Conservation (phyloP, 306 rosid genomes). For the Trifolium dubium region DNA sequence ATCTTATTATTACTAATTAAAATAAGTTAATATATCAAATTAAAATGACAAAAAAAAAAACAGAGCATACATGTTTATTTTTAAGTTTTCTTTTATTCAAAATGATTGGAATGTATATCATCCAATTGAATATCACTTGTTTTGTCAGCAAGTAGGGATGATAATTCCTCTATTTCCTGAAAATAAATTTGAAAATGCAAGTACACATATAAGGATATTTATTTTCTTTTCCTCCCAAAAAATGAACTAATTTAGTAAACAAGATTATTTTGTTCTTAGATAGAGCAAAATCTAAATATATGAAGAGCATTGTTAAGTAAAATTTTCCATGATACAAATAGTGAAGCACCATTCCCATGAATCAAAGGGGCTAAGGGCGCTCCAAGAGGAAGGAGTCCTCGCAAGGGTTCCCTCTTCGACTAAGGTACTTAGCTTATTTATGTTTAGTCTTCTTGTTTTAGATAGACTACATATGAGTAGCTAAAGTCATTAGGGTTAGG, state of each 20-base stretch:
- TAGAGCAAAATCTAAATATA: background rate
- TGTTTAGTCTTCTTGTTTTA: no score
- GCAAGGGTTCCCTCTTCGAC: no score
- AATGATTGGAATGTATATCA: constrained; percentile 25
- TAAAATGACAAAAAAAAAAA: constrained; percentile 1
- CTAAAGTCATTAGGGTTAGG: no score
- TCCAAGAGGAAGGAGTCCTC: no score
- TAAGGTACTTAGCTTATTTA: no score
- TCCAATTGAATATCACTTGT: constrained; percentile 23
- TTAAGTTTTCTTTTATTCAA: constrained; percentile 29
- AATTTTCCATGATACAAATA: no score
- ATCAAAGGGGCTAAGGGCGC: no score
- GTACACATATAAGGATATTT: background rate
- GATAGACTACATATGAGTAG: no score
- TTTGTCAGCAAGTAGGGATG: background rate
- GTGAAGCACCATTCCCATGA: no score
- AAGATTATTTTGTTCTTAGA: background rate
- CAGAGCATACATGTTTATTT: constrained; percentile 23
- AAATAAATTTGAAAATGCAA: constrained; percentile 34
- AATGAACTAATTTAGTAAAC: background rate
- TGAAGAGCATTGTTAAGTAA: background rate
- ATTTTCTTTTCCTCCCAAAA: background rate
- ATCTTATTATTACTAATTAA: no score
- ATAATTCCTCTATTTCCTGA: constrained; percentile 45
- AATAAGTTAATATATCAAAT: background rate